Percentiles rank a stretch among this genome's conserved stretches.
Evolutionary conservation across 352 stramenopile genomes (phyloP).

Genomic region (Globisporangium rhizosaccharum): DNA sequence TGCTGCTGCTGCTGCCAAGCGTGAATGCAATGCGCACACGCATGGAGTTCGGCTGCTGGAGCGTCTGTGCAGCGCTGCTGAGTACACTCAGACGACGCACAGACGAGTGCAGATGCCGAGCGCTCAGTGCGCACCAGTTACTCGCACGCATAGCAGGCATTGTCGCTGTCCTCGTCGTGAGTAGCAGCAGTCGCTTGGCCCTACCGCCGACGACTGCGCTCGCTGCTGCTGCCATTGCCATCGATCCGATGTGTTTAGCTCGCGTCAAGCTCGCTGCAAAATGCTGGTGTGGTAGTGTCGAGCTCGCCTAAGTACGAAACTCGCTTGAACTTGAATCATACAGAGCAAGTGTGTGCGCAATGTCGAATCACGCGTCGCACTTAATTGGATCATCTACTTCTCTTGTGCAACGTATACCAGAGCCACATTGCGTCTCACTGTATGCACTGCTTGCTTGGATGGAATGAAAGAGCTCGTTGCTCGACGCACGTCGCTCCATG

Average conservation of each 20-base stretch:
- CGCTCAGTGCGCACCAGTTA: neutral
- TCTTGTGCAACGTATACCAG: neutral
- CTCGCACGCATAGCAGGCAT: neutral
- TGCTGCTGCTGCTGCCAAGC: neutral
- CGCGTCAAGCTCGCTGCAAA: too few species aligned
- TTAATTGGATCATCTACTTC: too few species aligned
- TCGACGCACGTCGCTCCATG: neutral
- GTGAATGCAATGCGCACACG: neutral
- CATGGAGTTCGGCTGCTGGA: neutral
- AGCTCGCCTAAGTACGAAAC: neutral
- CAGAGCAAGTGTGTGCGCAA: too few species aligned
- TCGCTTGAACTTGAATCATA: neutral
- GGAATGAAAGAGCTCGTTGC: neutral
- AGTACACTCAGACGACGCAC: constrained; percentile 1
- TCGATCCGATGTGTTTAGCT: neutral
- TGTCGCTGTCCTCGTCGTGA: neutral
- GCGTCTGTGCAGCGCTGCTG: neutral
- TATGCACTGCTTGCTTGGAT: neutral
- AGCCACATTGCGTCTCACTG: too few species aligned
- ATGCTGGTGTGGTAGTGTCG: too few species aligned
- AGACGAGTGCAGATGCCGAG: constrained; percentile 1
- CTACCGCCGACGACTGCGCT: neutral
- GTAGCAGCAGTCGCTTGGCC: constrained; percentile 10
- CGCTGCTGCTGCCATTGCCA: constrained; percentile 1
- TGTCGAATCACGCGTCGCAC: too few species aligned